Conservation (phyloP, 1,284 basidiomycete species). For the Heterobasidion annosum region DNA sequence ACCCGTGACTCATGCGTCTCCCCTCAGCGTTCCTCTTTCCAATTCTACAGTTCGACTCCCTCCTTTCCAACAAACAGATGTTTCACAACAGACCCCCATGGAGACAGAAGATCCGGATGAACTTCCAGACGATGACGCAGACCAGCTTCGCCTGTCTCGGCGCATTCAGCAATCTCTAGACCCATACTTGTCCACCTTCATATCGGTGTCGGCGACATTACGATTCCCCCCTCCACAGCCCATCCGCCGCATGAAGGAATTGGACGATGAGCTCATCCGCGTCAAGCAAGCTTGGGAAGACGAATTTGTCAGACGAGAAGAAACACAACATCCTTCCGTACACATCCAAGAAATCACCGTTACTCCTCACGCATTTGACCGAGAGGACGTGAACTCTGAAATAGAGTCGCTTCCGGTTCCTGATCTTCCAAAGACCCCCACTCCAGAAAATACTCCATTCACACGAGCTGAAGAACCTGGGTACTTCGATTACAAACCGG, state of each 20-base stretch:
- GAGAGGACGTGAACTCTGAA: conserved; percentile 57
- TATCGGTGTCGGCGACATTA: conserved; percentile 86
- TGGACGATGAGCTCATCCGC: conserved; percentile 66
- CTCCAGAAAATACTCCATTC: conserved; percentile 19
- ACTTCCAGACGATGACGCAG: conserved; percentile 59
- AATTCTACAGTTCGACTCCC: neutral
- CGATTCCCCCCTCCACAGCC: conserved; percentile 87
- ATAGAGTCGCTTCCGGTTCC: conserved; percentile 58
- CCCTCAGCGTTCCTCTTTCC: conserved; percentile 6
- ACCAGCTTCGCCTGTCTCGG: conserved; percentile 55
- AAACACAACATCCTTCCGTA: conserved; percentile 35
- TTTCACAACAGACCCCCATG: conserved; percentile 12
- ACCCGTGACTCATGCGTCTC: conserved; percentile 5
- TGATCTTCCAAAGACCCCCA: conserved; percentile 36
- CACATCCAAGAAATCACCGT: conserved; percentile 36
- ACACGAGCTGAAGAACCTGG: conserved; percentile 21
- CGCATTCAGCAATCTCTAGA: conserved; percentile 73
- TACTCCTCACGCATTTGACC: conserved; percentile 22
- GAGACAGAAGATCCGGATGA: conserved; percentile 18
- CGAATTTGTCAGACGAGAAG: conserved; percentile 72
- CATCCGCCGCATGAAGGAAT: conserved; percentile 77
- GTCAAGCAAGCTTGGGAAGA: conserved; percentile 77
- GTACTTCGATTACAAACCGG: conserved; percentile 34
- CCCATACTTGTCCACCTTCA: conserved; percentile 77
- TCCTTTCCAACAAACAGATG: conserved; percentile 8